A percentile compares a stretch with the other conserved stretches of the same genome.
phyloP scores from a whole-genome alignment of 371 early-diverging fungal species.

The Paraphysoderma sedebokerense region DNA sequence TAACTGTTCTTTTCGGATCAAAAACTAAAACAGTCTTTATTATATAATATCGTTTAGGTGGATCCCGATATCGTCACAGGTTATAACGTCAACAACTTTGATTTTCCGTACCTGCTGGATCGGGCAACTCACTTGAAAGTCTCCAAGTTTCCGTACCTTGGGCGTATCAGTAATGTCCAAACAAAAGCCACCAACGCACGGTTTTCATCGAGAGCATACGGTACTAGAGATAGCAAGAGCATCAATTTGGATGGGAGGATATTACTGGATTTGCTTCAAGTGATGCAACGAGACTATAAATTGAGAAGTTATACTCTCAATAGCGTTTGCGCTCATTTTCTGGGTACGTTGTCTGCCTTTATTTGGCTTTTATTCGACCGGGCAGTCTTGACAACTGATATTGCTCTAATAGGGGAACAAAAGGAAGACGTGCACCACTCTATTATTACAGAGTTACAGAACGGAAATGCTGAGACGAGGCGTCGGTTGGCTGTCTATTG shows the following conservation, averaged over 20 bases:
- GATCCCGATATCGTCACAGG: slow-evolving; percentile 98
- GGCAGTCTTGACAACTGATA: too few species aligned
- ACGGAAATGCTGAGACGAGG: slow-evolving; percentile 89
- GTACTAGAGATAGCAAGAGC: slow-evolving; percentile 74
- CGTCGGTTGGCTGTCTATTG: slow-evolving; percentile 97
- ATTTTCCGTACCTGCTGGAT: slow-evolving; percentile 95
- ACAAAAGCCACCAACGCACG: slow-evolving; percentile 66
- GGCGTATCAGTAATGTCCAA: slow-evolving; percentile 46
- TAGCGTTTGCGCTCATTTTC: slow-evolving; percentile 90
- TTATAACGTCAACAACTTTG: slow-evolving; percentile 98
- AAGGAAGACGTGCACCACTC: slow-evolving; percentile 99
- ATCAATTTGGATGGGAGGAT: slow-evolving; percentile 91
- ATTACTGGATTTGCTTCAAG: slow-evolving; percentile 88
- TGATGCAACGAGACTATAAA: slow-evolving; percentile 95
- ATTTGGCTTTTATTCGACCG: not conserved
- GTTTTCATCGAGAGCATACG: slow-evolving; percentile 86
- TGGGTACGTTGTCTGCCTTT: slow-evolving; percentile 29
- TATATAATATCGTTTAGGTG: too few species aligned
- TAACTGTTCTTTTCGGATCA: slow-evolving; percentile 12
- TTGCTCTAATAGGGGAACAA: slow-evolving; percentile 57
- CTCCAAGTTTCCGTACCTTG: slow-evolving; percentile 63
- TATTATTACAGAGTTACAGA: slow-evolving; percentile 92
- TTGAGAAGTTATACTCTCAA: slow-evolving; percentile 96
- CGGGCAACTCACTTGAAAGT: slow-evolving; percentile 70
- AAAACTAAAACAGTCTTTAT: too few species aligned